Conservation (phyloP, 768 basidiomycete species). For the Russula virescens region DNA sequence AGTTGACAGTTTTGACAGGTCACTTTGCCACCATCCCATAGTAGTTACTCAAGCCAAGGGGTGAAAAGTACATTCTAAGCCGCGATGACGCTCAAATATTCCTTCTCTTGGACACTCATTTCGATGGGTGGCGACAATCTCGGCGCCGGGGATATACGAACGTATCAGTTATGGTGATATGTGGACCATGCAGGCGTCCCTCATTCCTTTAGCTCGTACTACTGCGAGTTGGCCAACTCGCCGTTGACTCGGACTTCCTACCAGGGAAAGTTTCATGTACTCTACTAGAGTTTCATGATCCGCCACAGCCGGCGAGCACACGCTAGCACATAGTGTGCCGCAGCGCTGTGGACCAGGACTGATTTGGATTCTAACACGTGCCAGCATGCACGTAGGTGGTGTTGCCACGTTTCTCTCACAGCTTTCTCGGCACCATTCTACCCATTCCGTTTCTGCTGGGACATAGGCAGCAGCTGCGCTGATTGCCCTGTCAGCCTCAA, state of each 20-base stretch:
- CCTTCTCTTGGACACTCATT: background rate
- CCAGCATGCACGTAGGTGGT: background rate
- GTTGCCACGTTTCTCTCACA: background rate
- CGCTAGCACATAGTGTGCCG: background rate
- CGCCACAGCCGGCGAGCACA: background rate
- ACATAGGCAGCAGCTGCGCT: conserved; percentile 12
- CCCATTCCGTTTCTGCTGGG: background rate
- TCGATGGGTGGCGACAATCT: background rate
- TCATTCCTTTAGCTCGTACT: background rate
- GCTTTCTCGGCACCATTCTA: background rate
- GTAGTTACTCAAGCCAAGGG: background rate
- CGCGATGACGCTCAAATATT: background rate
- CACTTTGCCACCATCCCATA: too few species aligned
- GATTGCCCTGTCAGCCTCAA: conserved; percentile 12
- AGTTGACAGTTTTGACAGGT: background rate
- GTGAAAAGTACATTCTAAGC: background rate
- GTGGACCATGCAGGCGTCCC: background rate
- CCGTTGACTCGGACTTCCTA: background rate
- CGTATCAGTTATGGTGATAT: background rate
- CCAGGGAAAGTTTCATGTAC: background rate
- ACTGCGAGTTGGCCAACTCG: background rate
- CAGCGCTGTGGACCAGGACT: background rate
- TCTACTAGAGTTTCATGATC: background rate
- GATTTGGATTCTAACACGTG: background rate
- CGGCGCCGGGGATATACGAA: background rate